Evolutionary conservation across 371 early-diverging fungal species (phyloP), one percentile per base, ranked within the genome.

Genomic region (Chytridium lagenaria): DNA sequence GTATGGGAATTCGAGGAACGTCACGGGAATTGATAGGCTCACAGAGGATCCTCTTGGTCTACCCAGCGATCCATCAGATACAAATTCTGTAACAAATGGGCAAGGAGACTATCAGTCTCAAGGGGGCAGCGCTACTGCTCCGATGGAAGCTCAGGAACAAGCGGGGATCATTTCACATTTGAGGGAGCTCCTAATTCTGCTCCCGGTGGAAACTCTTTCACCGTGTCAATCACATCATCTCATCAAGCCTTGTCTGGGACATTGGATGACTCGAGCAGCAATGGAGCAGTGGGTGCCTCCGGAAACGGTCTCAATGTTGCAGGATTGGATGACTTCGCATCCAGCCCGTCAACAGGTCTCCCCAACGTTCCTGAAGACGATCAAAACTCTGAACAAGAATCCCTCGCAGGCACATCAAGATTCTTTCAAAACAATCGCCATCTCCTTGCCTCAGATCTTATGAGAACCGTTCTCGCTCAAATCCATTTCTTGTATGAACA

Each of bases 401-500:
- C 30, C 23, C 61, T 78, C 26, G 34, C 72, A 3, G 79, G 78
- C 16, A 78, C 80, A 2, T 81, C 80, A 22, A 81, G 78, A 57
- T 75, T 86, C 44, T 81, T 84, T 67, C 82, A 83, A 40, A 64
- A 74, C 15, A 86, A 86, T 69, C 67, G 73, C 2, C 83, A 85
- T 72, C 59, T 84, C 10, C 68, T 84, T 23, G 65, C 61, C 0
- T 82, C 82, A 0, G 84, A 84, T 12, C 70, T 85, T 3, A 80
- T 83, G 82, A 71, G 79, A 23, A 59, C 71, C 1, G 72, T 83
- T 2, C 44, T 85, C 15, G 70, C 77, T 28, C 71, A 67, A 28
- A 50, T 85, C 28, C 85, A 85, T 63, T 82, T 81, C 61, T 72
- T 83, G 10, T 80, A 77, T 76, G 85, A 85, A 31, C 84, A 82